Conservation (phyloP, 2,329 filamentous ascomycete genomes). For the Colletotrichum sp. region DNA sequence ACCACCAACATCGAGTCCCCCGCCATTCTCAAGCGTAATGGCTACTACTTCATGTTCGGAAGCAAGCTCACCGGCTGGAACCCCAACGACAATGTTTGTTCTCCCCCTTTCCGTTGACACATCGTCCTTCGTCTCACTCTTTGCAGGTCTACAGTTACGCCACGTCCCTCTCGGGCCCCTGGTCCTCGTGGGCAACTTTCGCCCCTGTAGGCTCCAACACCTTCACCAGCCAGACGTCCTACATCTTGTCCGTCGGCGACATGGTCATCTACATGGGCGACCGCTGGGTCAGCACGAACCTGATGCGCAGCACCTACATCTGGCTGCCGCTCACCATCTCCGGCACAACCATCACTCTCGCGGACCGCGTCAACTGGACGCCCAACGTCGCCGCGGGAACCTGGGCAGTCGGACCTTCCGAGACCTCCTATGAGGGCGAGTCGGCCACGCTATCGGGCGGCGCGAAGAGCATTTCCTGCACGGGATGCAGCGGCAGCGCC, state of each 20-base stretch:
- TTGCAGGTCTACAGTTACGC: slow-evolving; percentile 59
- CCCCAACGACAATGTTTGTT: slow-evolving; percentile 64
- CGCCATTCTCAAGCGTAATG: slow-evolving; percentile 64
- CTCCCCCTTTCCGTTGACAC: too few relatives aligned
- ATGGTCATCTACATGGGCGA: slow-evolving; percentile 70
- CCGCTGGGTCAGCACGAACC: slow-evolving; percentile 64
- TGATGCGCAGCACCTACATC: slow-evolving; percentile 66
- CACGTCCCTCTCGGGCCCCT: slow-evolving; percentile 61
- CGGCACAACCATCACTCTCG: slow-evolving; percentile 54
- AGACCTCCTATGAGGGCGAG: slow-evolving; percentile 60
- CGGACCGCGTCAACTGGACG: slow-evolving; percentile 61
- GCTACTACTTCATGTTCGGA: slow-evolving; percentile 70
- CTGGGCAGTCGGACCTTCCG: slow-evolving; percentile 46
- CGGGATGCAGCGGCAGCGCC: slow-evolving; percentile 52
- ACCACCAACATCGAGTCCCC: slow-evolving; percentile 63
- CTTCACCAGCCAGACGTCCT: slow-evolving; percentile 66
- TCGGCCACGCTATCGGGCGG: slow-evolving; percentile 47
- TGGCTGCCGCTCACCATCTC: slow-evolving; percentile 66
- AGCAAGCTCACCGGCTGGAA: slow-evolving; percentile 62
- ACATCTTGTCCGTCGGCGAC: slow-evolving; percentile 51
- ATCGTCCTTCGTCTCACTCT: neutral
- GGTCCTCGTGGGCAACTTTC: slow-evolving; percentile 65
- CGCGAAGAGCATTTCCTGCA: slow-evolving; percentile 52
- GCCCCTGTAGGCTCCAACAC: slow-evolving; percentile 61
- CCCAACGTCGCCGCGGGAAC: slow-evolving; percentile 48